phyloP scores from a whole-genome alignment of 2,329 filamentous ascomycete genomes.

The Zasmidium cellare region DNA sequence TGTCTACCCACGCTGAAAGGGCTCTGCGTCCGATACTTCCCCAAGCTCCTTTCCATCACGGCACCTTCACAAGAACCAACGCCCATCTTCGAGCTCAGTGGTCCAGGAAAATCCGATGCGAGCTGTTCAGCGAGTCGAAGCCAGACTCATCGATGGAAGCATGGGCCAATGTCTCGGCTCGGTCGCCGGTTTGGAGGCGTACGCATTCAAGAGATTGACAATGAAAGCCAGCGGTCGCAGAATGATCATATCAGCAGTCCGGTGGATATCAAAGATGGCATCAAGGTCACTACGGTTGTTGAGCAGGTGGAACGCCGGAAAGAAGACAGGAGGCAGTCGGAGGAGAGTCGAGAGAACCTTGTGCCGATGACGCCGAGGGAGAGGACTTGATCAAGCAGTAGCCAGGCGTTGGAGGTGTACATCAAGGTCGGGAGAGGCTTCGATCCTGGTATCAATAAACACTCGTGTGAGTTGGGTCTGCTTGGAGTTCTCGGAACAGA shows the following conservation, averaged over 20 bases:
- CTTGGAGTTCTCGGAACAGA: no score
- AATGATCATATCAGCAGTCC: constrained; percentile 1
- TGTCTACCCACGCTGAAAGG: constrained; percentile 27
- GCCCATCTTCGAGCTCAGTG: constrained; percentile 4
- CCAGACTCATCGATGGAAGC: background rate
- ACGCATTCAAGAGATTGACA: constrained; percentile 3
- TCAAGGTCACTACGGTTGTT: constrained; percentile 13
- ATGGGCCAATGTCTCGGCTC: background rate
- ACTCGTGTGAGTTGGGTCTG: no score
- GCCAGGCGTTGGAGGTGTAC: background rate
- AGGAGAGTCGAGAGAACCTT: background rate
- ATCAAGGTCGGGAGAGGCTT: no score
- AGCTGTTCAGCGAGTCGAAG: background rate
- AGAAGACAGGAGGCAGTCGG: background rate
- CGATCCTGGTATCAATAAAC: no score
- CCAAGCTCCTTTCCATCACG: constrained; percentile 10
- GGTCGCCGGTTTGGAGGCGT: background rate
- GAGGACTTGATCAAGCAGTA: background rate
- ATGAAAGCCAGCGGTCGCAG: constrained; percentile 1
- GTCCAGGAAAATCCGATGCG: background rate
- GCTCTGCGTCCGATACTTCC: constrained; percentile 19
- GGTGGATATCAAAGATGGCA: background rate
- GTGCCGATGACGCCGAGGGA: background rate
- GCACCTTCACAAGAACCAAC: background rate
- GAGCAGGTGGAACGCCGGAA: constrained; percentile 9